phyloP scores from a whole-genome alignment of 306 rosid species.

The Fagus sylvatica region DNA sequence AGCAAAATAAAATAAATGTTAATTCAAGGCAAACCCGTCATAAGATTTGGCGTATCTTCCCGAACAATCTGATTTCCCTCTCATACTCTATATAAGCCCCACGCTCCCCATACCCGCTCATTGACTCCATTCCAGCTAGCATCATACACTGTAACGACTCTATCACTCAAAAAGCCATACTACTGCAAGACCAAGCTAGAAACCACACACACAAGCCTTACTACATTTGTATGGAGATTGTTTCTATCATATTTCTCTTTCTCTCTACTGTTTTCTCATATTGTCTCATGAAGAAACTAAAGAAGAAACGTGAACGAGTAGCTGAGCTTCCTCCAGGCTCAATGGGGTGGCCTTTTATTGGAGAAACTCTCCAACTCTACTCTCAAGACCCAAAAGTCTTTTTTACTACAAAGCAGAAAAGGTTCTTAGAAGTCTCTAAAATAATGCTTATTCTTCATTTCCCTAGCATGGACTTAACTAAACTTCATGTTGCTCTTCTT shows the following conservation, averaged over 20 bases:
- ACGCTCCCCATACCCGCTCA: conserved; percentile 22
- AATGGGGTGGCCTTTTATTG: conserved; percentile 84
- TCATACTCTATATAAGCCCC: conserved; percentile 32
- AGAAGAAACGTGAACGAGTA: not conserved
- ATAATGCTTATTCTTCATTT: not conserved
- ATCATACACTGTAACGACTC: conserved; percentile 5
- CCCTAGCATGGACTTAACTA: conserved; percentile 15
- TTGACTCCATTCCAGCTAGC: not conserved
- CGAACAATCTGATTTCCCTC: not conserved
- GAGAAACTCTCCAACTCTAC: conserved; percentile 81
- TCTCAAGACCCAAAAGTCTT: conserved; percentile 76
- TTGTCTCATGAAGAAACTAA: conserved; percentile 33
- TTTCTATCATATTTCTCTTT: conserved; percentile 38
- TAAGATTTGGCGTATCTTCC: not conserved
- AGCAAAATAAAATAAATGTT: no score
- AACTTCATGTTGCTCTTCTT: not conserved
- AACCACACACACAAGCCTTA: not conserved
- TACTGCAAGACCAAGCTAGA: conserved; percentile 6
- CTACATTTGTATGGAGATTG: conserved; percentile 57
- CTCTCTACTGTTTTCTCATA: conserved; percentile 39
- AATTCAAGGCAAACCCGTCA: not conserved
- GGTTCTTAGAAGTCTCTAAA: conserved; percentile 35
- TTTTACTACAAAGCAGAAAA: conserved; percentile 71
- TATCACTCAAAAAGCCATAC: not conserved
- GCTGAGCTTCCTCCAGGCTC: conserved; percentile 84